phyloP scores from a whole-genome alignment of 2,329 filamentous ascomycete genomes.

The Colletotrichum sp. region DNA sequence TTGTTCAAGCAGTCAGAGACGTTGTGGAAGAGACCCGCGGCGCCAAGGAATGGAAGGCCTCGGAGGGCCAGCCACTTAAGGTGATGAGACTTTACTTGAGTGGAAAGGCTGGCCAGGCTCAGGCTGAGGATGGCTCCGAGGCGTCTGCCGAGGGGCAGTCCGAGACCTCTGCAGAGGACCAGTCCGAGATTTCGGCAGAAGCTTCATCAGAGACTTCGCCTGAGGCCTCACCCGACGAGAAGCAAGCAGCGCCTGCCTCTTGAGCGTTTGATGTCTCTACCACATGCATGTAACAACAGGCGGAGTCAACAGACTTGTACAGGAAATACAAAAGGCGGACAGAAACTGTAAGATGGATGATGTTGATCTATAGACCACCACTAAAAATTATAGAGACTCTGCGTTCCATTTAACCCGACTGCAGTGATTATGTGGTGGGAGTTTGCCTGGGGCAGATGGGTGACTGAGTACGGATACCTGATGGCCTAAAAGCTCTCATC shows the following conservation, averaged over 20 bases:
- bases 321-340: neutral
- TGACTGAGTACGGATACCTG: neutral
- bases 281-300: neutral
- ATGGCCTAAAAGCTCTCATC: neutral
- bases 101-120: constrained; percentile 8
- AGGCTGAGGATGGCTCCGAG: neutral
- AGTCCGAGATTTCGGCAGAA: neutral
- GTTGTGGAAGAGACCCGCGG: constrained; percentile 34
- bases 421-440: neutral
- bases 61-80: constrained; percentile 49
- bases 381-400: neutral
- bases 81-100: constrained; percentile 51
- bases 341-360: neutral
- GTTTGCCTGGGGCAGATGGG: neutral
- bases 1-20: constrained; percentile 53
- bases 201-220: neutral
- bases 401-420: neutral
- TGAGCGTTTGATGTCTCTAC: neutral
- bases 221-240: neutral
- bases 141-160: neutral
- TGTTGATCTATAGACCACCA: neutral
- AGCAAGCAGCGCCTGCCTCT: neutral
- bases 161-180: neutral
- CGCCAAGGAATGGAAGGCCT: constrained; percentile 48
- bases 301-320: neutral